Percentiles rank a stretch among this genome's conserved stretches.
phyloP scores from a whole-genome alignment of 441 rosid species.

The Pelargonium exstipulatum region DNA sequence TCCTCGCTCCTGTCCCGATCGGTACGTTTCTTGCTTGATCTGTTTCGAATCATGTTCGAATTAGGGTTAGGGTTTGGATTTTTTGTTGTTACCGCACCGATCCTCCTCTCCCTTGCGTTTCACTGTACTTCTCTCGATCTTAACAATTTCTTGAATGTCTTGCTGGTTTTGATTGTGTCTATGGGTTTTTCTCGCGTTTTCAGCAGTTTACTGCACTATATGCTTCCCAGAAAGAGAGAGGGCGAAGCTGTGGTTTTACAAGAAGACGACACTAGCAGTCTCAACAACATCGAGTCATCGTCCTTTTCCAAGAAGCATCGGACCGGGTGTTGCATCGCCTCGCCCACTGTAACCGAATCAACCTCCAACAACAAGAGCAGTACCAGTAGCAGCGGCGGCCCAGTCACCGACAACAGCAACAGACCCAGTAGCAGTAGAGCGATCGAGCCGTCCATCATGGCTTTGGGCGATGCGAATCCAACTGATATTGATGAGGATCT shows the following conservation, averaged over 20 bases:
- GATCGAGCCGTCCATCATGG: slow-evolving; percentile 42
- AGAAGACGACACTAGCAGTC: slow-evolving; percentile 16
- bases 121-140: background rate
- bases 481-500: slow-evolving; percentile 86
- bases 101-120: slow-evolving; percentile 10
- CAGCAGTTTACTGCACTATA: slow-evolving; percentile 50
- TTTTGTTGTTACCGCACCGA: slow-evolving; percentile 22
- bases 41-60: slow-evolving; percentile 22
- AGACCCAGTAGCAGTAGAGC: slow-evolving; percentile 16
- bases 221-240: slow-evolving; percentile 62
- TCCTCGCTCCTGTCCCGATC: slow-evolving; percentile 31
- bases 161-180: slow-evolving; percentile 15
- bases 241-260: slow-evolving; percentile 41
- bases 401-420: slow-evolving; percentile 14
- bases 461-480: slow-evolving; percentile 52
- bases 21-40: slow-evolving; percentile 34
- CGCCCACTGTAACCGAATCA: slow-evolving; percentile 26
- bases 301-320: slow-evolving; percentile 46
- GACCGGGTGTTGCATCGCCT: slow-evolving; percentile 21
- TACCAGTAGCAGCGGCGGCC: slow-evolving; percentile 12
- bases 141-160: background rate
- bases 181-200: slow-evolving; percentile 35
- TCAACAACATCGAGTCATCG: slow-evolving; percentile 25
- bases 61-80: slow-evolving; percentile 25
- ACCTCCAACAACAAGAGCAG: slow-evolving; percentile 15